Conservation (phyloP, 306 rosid genomes). For the Coriaria nepalensis region DNA sequence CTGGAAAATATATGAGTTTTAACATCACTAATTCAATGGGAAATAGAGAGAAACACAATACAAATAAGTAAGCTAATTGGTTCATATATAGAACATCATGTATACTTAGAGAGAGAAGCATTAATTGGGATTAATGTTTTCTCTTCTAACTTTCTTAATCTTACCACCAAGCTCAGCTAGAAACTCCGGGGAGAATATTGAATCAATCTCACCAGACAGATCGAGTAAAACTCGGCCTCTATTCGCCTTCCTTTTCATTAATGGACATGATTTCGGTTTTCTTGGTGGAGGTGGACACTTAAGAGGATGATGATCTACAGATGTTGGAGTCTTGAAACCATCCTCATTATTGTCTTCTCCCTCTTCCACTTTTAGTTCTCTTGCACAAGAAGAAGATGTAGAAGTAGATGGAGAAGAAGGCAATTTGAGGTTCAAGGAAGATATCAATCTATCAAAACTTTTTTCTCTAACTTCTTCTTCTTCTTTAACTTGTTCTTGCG, state of each 20-base stretch:
- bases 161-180: conserved; percentile 27
- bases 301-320: conserved; percentile 28
- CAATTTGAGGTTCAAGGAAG: conserved; percentile 22
- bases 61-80: no score
- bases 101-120: not conserved
- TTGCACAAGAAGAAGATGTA: not conserved
- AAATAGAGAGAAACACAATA: no score
- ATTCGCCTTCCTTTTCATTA: conserved; percentile 26
- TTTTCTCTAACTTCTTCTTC: conserved; percentile 10
- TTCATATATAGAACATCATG: no score
- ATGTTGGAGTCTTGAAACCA: conserved; percentile 63
- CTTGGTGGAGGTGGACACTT: conserved; percentile 66
- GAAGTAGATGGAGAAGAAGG: conserved; percentile 3
- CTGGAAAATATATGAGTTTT: no score
- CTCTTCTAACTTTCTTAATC: conserved; percentile 31
- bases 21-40: no score
- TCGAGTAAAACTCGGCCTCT: conserved; percentile 18
- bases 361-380: not conserved
- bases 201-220: conserved; percentile 30
- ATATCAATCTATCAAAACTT: conserved; percentile 12
- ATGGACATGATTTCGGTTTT: conserved; percentile 34
- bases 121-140: not conserved
- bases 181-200: conserved; percentile 29
- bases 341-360: conserved; percentile 12
- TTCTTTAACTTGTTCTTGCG: conserved; percentile 3